Evolutionary conservation across 352 stramenopile genomes (phyloP), one percentile per base, ranked within the genome.

Genomic region (Phytopythium vexans): DNA sequence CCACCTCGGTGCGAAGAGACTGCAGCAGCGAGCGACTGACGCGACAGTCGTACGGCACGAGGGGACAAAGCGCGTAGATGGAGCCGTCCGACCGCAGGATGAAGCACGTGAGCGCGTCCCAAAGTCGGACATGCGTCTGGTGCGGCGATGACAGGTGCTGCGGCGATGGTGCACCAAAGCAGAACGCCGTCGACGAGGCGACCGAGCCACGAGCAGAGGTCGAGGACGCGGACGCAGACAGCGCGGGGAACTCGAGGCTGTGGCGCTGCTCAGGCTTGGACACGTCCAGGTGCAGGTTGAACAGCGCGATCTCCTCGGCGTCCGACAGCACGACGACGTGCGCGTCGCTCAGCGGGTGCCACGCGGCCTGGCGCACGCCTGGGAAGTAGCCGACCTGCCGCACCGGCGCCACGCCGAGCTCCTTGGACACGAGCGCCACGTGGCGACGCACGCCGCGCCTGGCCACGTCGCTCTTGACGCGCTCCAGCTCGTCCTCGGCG

Each of bases 41-140:
- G n/a, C 62, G 67, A 42, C 69, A 78, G 60, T 78, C 77, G 54
- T 72, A 88, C 14, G 83, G 81, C 16, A 89, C 75, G 41, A 93
- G 56, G 8, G 83, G 83, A 56, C 72, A 90, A 27, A 93, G 53
- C 21, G 77, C 76, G 43, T 80, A 92, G 41, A 93, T 60, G 11
- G 81, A 64, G 33, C 83, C 83, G 41, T 91, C 77, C 11, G 74
- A 88, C 14, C 81, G 80, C 33, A 93, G 54, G 4, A 93, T 43
- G 55, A 88, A 93, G 57, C 68, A 84, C 41, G 78, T 90, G 54
- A 93, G 88, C 12, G 77, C 58, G 40, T 93, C 83, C 83, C 83
- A 93, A 9, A 78, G 57, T 45, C 58, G 8, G 33, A 8, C n/a
- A 14, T 31, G 15, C 9, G 50, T 12, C 4, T 39, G 49, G 44